Evolutionary conservation across 2,329 filamentous ascomycete species (phyloP), one percentile per base, ranked within the genome.

Genomic region (Pseudopyrenochaeta lycopersici): DNA sequence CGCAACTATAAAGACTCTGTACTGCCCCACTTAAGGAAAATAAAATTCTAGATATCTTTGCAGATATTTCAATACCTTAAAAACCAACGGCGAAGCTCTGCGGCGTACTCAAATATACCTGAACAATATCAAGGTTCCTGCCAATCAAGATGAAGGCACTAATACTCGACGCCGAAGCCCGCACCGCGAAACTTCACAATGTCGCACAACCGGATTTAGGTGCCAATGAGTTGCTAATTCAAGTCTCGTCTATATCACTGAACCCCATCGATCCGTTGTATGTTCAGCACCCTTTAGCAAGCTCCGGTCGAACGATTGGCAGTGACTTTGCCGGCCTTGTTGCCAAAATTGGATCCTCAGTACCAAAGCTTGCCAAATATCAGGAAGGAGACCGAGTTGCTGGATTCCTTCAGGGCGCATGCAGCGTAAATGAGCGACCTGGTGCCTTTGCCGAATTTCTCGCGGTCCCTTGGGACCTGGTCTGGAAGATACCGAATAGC

Each of bases 381-480:
- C 35, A 54, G 9, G 7, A 49, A 2, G 78, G 77, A 4, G 38
- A 67, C 2, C 66, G 71, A 3, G 77, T 81, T 0, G 68, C 77
- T 1, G 78, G 78, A 0, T 80, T 80, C 33, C 63, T 79, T 0
- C 78, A 81, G 52, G 79, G 78, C 14, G 79, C 78, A 1, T 77
- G 73, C 48, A 77, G 73, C 11, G 63, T 68, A 6, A 81, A 81
- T 45, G 70, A 77, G 4, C 72, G 77, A 0, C 77, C 79, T 0
- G 80, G 80, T 6, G 78, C 79, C 0, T 82, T 82, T 57, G 74
- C 80, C 1, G 78, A 82, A 47, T 80, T 75, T 42, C 51, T 80
- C 9, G 60, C 51, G 0, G 50, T 68, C 0, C 65, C 70, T 1
- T 70, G 64, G 33, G 77, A 80, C 33, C 66, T 81, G 0, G 62